Base-by-base conservation (phyloP, 495 filamentous ascomycete species). In the Neurospora discreta region DNA sequence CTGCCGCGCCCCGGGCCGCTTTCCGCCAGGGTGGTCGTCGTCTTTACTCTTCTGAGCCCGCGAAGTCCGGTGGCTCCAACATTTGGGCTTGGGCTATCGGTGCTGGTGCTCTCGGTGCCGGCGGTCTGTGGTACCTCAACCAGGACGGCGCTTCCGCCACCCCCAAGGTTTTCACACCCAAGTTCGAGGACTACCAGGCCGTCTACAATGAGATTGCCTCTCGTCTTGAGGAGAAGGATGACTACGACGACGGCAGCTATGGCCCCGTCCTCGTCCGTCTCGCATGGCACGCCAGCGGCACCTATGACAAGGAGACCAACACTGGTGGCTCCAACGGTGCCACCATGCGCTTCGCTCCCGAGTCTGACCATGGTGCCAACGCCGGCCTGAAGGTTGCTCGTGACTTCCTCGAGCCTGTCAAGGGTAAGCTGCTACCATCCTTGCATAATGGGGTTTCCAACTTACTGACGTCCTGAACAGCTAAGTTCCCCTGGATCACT, bases 201-300 rank as follows among this genome's bases (percentile, higher is more conserved):
- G 93, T 98, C 73, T 99, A 99, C 83, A 89, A 97, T 77, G 91
- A 90, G 78, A 89, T 99, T 77, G 93, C 95, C 43, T 81, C 84
- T 76, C 83, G 84, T 40, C 84, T 99, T 65, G 90, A 94, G 81
- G 91, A 97, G 83, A 88, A 95, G 77, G 93, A 95, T 74, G 93
- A 97, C 72, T 98, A 98, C 78, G 95, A 98, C 80, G 95, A 99
- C 82, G 95, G 95, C 75, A 93, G 90, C 84, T 99, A 97, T 79
- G 95, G 93, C 71, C 95, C 95, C 39, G 94, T 97, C 70, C 84
- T 97, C 68, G 82, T 97, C 44, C 89, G 93, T 78, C 87, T 96
- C 76, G 92, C 92, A 69, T 96, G 93, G 93, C 93, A 96, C 83
- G 89, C 89, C 78, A 92, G 90, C 72, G 92, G 92, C 73, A 95